A percentile compares a stretch with the other conserved stretches of the same genome.
These are phyloP conservation scores for Myxozyma monticola DNA, from an alignment of 805 yeast genomes.

Conservation along the genomic window DNA sequence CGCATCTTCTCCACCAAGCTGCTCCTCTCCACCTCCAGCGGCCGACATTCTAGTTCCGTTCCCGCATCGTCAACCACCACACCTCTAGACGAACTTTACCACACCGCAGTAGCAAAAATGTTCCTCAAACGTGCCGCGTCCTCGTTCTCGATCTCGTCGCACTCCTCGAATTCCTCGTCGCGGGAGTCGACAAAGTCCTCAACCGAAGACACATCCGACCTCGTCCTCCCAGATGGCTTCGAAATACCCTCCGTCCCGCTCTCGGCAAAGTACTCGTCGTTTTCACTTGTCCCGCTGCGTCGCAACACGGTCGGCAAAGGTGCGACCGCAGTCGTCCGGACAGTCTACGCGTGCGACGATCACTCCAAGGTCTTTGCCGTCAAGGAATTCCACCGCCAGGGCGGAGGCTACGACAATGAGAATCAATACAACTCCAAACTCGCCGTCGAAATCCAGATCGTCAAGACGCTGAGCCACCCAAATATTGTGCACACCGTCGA, in stretches of 20 bases:
- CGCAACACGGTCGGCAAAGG: conserved; percentile 37
- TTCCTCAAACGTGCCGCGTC: conserved; percentile 20
- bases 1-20: too few relatives aligned
- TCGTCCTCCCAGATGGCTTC: conserved; percentile 21
- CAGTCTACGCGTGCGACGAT: conserved; percentile 29
- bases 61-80: background rate
- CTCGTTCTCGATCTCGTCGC: conserved; percentile 9
- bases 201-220: background rate
- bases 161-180: conserved; percentile 1
- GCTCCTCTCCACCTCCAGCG: too few relatives aligned
- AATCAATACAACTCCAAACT: conserved; percentile 63
- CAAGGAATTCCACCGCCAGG: conserved; percentile 72
- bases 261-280: conserved; percentile 26
- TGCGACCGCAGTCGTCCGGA: conserved; percentile 39
- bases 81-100: too few relatives aligned
- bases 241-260: conserved; percentile 23
- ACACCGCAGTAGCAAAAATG: too few relatives aligned
- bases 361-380: conserved; percentile 62
- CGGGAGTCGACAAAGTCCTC: conserved; percentile 3
- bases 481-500: conserved; percentile 79
- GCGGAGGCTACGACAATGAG: conserved; percentile 57
- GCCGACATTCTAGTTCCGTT: too few relatives aligned
- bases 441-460: conserved; percentile 80
- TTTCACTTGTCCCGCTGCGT: conserved; percentile 14
- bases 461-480: conserved; percentile 72